These are phyloP conservation scores for Eutrema salsugineum DNA, from an alignment of 441 rosid species.

Conservation along the genomic window DNA sequence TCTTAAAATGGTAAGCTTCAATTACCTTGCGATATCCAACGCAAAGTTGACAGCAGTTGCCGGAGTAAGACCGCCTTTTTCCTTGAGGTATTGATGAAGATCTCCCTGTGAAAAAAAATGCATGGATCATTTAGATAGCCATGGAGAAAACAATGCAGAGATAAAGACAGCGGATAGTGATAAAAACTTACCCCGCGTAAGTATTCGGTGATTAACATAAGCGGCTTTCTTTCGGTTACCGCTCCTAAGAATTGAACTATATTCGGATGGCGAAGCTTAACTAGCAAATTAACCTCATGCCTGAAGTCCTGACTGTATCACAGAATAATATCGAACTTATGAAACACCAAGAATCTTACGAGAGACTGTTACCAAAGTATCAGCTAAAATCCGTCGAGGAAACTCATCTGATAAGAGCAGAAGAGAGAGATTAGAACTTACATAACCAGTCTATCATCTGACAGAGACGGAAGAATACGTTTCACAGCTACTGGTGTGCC, in stretches of 20 bases:
- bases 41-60: constrained; percentile 89
- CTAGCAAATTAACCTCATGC: constrained; percentile 96
- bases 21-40: constrained; percentile 87
- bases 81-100: constrained; percentile 96
- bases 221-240: constrained; percentile 96
- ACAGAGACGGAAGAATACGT: constrained; percentile 96
- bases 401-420: background rate
- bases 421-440: constrained; percentile 35
- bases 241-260: constrained; percentile 98
- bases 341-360: background rate
- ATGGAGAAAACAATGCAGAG: constrained; percentile 1
- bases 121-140: constrained; percentile 14
- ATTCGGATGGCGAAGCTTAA: constrained; percentile 98
- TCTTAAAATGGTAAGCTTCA: background rate
- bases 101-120: constrained; percentile 64
- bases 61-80: constrained; percentile 86
- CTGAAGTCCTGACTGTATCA: constrained; percentile 94
- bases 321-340: constrained; percentile 10
- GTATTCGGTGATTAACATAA: constrained; percentile 94
- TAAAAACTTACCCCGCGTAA: constrained; percentile 77
- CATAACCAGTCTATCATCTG: constrained; percentile 99
- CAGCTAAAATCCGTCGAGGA: background rate
- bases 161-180: constrained; percentile 1
- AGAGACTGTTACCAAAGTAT: background rate
- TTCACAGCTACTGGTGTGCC: constrained; percentile 98